Base-by-base conservation (phyloP, 768 basidiomycete species). In the Sarcodon sp. region DNA sequence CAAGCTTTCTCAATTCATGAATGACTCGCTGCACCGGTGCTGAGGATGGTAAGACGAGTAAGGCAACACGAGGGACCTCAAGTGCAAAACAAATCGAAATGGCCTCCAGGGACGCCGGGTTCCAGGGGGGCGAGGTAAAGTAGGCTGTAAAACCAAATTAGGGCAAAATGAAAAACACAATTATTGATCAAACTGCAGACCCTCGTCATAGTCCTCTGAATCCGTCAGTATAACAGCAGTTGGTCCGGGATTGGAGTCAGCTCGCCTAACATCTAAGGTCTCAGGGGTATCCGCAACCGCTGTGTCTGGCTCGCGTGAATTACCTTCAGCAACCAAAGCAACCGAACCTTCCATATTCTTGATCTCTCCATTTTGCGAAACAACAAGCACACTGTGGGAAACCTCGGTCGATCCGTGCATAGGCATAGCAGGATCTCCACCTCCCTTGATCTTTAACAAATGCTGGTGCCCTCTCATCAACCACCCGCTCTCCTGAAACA, bases 11-110 rank as follows among this genome's bases (percentile, higher is more conserved):
- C 54, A 88, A 66, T 45, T 87, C 86, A 48, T 73, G 69, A 10
- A 87, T 70, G 35, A 76, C 75, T 18, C 79, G 75, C 44, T 70
- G 71, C 16, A 87, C 73, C 0, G 83, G 69, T 13, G 76, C 73
- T 18, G 68, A 68, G 6, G 83, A 69, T 3, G 79, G 80, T 35
- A 88, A 58, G 13, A 86, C 79, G n/a, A 88, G 66, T 13, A 88
- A 65, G 15, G 76, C 86, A 10, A 76, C 56, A 36, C 71, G 69
- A 35, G 83, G 79, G 16, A 88, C 86, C 47, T 86, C 83, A 15
- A 86, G 58, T 13, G 84, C 86, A 59, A 88, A 82, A 4, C 71
- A 69, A 8, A 76, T 72, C 5, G 81, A 85, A 44, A 88, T 70
- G 2, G 80, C 79, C 58, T 88, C 86, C 53, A 87, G 57, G 33